phyloP scores from a whole-genome alignment of 495 filamentous ascomycete species.

The Polyplosphaeria fusca region DNA sequence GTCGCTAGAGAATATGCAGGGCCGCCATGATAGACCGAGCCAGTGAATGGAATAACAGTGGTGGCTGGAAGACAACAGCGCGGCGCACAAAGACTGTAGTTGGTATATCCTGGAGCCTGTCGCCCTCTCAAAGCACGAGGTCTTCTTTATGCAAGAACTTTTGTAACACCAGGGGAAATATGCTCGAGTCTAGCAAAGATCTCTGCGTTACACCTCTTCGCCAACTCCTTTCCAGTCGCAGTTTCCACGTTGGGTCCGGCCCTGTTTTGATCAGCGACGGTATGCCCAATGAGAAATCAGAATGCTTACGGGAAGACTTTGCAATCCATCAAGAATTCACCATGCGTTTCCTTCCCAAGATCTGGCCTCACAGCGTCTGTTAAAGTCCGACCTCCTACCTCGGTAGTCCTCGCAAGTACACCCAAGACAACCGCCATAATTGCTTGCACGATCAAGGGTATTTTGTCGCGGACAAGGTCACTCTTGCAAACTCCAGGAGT shows the following conservation, averaged over 20 bases:
- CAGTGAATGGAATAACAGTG: no score
- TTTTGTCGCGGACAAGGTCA: constrained; percentile 36
- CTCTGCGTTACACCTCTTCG: constrained; percentile 21
- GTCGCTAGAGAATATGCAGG: no score
- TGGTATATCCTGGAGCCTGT: no score
- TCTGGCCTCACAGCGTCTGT: constrained; percentile 23
- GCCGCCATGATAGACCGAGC: no score
- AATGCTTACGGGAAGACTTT: constrained; percentile 17
- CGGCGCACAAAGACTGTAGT: no score
- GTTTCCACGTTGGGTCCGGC: constrained; percentile 24
- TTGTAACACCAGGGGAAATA: constrained; percentile 23
- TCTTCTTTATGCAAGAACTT: constrained; percentile 3
- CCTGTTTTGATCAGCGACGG: constrained; percentile 5
- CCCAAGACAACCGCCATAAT: neutral
- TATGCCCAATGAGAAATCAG: neutral
- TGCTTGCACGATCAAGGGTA: neutral
- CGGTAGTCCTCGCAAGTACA: constrained; percentile 17
- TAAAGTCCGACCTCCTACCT: constrained; percentile 17
- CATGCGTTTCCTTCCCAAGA: constrained; percentile 24
- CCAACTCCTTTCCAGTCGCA: constrained; percentile 13
- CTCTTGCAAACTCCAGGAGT: constrained; percentile 43
- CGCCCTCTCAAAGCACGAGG: no score
- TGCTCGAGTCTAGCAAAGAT: constrained; percentile 24
- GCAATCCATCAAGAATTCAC: constrained; percentile 24
- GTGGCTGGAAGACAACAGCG: no score